Percentiles rank a stretch among this genome's conserved stretches.
Conservation (phyloP, 371 early-diverging fungal genomes). For the Mucor racemosus region DNA sequence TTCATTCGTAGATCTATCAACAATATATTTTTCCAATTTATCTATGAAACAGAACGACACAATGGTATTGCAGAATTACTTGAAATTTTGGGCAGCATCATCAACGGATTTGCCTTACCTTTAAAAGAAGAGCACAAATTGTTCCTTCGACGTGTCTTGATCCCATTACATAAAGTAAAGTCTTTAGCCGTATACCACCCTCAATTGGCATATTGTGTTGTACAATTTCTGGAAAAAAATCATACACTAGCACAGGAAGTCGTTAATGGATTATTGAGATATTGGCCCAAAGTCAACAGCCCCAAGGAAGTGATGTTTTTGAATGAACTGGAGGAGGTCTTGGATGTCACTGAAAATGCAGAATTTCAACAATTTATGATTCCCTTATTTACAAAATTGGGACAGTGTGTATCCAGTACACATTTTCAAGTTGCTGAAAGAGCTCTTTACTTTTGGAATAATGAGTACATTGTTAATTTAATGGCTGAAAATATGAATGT, state of each 20-base stretch:
- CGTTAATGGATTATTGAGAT: conserved; percentile 83
- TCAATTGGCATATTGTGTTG: conserved; percentile 95
- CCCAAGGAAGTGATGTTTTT: conserved; percentile 98
- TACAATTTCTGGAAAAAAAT: conserved; percentile 97
- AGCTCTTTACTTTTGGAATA: conserved; percentile 96
- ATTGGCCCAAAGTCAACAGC: conserved; percentile 98
- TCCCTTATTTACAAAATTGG: conserved; percentile 89
- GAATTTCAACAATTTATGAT: conserved; percentile 90
- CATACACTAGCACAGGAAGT: conserved; percentile 87
- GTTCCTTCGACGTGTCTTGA: conserved; percentile 89
- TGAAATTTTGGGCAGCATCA: conserved; percentile 97
- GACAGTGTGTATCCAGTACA: conserved; percentile 93
- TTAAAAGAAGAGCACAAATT: conserved; percentile 97
- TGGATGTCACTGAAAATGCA: conserved; percentile 90
- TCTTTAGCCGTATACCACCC: conserved; percentile 92
- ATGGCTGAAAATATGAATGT: conserved; percentile 88
- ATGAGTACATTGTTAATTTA: conserved; percentile 92
- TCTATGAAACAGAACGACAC: conserved; percentile 95
- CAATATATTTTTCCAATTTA: conserved; percentile 96
- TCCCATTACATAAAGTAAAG: conserved; percentile 95
- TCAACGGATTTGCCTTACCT: conserved; percentile 97
- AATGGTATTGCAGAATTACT: conserved; percentile 97
- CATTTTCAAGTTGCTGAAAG: conserved; percentile 98
- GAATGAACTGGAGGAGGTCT: conserved; percentile 94
- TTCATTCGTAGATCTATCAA: conserved; percentile 96